A percentile compares a stretch with the other conserved stretches of the same genome.
These are phyloP conservation scores for Aspergillus chevalieri DNA, from an alignment of 2,329 filamentous ascomycete genomes.

Conservation along the genomic window DNA sequence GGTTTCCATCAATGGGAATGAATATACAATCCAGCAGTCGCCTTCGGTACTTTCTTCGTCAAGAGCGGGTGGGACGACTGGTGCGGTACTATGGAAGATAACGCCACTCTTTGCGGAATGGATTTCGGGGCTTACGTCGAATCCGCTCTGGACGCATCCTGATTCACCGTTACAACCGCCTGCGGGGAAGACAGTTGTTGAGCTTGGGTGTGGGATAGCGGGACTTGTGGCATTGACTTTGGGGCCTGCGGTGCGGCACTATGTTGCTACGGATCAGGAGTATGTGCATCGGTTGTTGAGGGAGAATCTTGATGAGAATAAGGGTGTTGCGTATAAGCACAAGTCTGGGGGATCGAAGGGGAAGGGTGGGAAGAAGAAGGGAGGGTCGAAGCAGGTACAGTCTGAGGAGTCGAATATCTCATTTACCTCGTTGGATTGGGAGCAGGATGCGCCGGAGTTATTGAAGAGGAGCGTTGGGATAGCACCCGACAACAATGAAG, in stretches of 20 bases:
- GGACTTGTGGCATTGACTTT: slow-evolving; percentile 69
- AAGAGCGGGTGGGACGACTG: slow-evolving; percentile 66
- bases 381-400: background rate
- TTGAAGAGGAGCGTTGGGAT: slow-evolving; percentile 32
- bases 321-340: background rate
- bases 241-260: slow-evolving; percentile 54
- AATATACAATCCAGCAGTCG: slow-evolving; percentile 75
- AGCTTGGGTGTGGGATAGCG: slow-evolving; percentile 84
- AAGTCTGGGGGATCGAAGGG: background rate
- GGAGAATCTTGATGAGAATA: slow-evolving; percentile 60
- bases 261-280: slow-evolving; percentile 79
- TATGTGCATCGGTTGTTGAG: slow-evolving; percentile 75
- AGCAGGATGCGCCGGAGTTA: slow-evolving; percentile 44
- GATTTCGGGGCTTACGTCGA: slow-evolving; percentile 54
- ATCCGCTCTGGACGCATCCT: slow-evolving; percentile 53
- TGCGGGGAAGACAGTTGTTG: slow-evolving; percentile 57
- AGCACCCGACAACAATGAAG: slow-evolving; percentile 11
- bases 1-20: slow-evolving; percentile 60
- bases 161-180: slow-evolving; percentile 46
- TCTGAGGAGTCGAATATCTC: slow-evolving; percentile 38
- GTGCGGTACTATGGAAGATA: slow-evolving; percentile 85
- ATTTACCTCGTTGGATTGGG: slow-evolving; percentile 74
- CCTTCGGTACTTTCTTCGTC: slow-evolving; percentile 73
- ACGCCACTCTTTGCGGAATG: slow-evolving; percentile 77
- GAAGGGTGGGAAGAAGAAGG: slow-evolving; percentile 9